Evolutionary conservation across 202 grass and related monocot genomes (phyloP).

Genomic region (Setaria italica): DNA sequence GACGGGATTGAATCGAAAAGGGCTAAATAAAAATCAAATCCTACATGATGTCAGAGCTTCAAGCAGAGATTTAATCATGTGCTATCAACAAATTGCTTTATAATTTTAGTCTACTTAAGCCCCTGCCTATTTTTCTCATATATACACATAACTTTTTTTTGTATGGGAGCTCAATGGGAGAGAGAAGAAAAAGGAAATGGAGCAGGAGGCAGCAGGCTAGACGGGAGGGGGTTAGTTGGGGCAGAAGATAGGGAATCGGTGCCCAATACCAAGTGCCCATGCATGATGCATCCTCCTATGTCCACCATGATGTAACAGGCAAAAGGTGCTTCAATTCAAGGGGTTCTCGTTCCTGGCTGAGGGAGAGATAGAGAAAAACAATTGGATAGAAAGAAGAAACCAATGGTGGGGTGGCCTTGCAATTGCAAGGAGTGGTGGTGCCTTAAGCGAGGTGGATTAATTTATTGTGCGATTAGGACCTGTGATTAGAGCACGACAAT

Average conservation of each 20-base stretch:
- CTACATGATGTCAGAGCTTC: too few relatives aligned
- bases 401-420: slow-evolving; percentile 3
- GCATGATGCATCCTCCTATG: slow-evolving; percentile 38
- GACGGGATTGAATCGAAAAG: neutral
- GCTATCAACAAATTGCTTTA: neutral
- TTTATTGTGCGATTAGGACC: slow-evolving; percentile 51
- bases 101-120: neutral
- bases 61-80: neutral
- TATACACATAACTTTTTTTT: neutral
- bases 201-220: neutral
- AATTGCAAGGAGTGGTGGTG: slow-evolving; percentile 20
- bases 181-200: neutral
- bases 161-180: neutral
- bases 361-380: neutral
- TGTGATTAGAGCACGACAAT: slow-evolving; percentile 46
- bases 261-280: slow-evolving; percentile 49
- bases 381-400: neutral
- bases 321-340: slow-evolving; percentile 36
- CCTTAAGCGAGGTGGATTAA: slow-evolving; percentile 48
- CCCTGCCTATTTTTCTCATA: too few relatives aligned
- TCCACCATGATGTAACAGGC: slow-evolving; percentile 49
- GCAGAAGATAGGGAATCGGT: slow-evolving; percentile 34
- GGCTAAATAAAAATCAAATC: neutral
- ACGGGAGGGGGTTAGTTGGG: slow-evolving; percentile 32
- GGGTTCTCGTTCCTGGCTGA: neutral